phyloP scores from a whole-genome alignment of 2,329 filamentous ascomycete genomes.

The Arthrobotrys megalospora region DNA sequence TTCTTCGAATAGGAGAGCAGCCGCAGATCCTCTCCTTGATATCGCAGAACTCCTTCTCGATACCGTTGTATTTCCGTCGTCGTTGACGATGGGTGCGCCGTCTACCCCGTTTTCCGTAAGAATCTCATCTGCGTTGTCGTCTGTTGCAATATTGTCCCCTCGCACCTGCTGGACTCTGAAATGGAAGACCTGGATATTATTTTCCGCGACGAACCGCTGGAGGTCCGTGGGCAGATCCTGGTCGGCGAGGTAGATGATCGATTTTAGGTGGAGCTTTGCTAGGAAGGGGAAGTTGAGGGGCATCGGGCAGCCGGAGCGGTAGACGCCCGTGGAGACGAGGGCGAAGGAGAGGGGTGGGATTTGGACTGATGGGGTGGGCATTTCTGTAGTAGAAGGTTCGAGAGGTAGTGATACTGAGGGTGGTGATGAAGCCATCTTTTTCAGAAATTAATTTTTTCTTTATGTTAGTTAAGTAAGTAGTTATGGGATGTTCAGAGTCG shows the following conservation, averaged over 20 bases:
- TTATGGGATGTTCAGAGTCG: not conserved
- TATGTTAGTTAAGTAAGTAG: not conserved
- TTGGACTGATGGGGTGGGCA: constrained; percentile 34
- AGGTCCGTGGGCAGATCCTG: constrained; percentile 62
- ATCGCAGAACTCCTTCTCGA: not conserved
- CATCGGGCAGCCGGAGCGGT: constrained; percentile 64
- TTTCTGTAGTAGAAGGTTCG: not conserved
- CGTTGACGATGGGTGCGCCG: not conserved
- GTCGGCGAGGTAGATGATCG: constrained; percentile 64
- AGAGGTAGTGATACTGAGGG: not conserved
- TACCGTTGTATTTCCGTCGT: not conserved
- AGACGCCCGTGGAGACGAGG: constrained; percentile 62
- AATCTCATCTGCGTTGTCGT: constrained; percentile 19
- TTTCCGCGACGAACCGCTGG: constrained; percentile 59
- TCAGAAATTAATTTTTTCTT: not conserved
- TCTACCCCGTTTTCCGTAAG: constrained; percentile 8
- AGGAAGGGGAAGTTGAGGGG: constrained; percentile 64
- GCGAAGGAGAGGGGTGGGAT: constrained; percentile 64
- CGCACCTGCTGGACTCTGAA: constrained; percentile 52
- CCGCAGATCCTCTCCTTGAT: not conserved
- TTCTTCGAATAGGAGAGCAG: not conserved
- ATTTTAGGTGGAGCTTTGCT: constrained; percentile 62
- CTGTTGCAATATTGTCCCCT: constrained; percentile 17
- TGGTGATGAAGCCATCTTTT: constrained; percentile 9
- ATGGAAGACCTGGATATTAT: constrained; percentile 59